Evolutionary conservation across 2,329 filamentous ascomycete genomes (phyloP).

Genomic region (Diaporthe capsici): DNA sequence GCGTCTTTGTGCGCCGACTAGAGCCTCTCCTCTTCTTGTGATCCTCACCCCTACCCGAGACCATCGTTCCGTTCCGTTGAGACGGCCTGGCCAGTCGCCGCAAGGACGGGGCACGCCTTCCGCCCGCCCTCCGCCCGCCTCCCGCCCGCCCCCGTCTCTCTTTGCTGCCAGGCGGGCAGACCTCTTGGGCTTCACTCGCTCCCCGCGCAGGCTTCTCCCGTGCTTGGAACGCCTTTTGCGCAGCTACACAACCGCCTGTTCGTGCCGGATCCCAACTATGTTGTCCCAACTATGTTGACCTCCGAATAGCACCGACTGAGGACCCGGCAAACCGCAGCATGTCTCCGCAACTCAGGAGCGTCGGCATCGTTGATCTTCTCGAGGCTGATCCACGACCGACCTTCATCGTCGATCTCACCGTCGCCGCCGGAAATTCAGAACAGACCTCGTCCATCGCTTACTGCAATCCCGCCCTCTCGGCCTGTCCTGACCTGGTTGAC

Average conservation of each 20-base stretch:
- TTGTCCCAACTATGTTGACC: constrained; percentile 40
- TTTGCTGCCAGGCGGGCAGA: constrained; percentile 36
- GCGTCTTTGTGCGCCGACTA: constrained; percentile 24
- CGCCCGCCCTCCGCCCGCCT: constrained; percentile 24
- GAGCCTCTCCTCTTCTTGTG: constrained; percentile 31
- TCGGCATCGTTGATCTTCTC: constrained; percentile 55
- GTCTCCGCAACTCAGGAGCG: constrained; percentile 41
- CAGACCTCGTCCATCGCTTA: constrained; percentile 45
- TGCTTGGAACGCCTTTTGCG: constrained; percentile 5
- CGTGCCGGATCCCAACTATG: constrained; percentile 33
- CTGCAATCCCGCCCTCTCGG: constrained; percentile 48
- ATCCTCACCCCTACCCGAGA: constrained; percentile 27
- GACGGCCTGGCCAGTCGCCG: constrained; percentile 32
- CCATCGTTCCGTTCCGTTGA: constrained; percentile 19
- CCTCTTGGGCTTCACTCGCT: constrained; percentile 25
- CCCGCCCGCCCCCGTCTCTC: constrained; percentile 30
- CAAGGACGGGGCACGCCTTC: constrained; percentile 30
- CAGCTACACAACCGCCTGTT: constrained; percentile 26
- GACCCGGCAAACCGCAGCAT: constrained; percentile 36
- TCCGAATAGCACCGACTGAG: constrained; percentile 37
- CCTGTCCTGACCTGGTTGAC: constrained; percentile 44
- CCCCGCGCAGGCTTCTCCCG: constrained; percentile 9
- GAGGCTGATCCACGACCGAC: constrained; percentile 56
- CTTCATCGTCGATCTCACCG: constrained; percentile 48
- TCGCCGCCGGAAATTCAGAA: constrained; percentile 26